A percentile compares a stretch with the other conserved stretches of the same genome.
phyloP scores from a whole-genome alignment of 768 basidiomycete species.

The Mycena albidolilacea region DNA sequence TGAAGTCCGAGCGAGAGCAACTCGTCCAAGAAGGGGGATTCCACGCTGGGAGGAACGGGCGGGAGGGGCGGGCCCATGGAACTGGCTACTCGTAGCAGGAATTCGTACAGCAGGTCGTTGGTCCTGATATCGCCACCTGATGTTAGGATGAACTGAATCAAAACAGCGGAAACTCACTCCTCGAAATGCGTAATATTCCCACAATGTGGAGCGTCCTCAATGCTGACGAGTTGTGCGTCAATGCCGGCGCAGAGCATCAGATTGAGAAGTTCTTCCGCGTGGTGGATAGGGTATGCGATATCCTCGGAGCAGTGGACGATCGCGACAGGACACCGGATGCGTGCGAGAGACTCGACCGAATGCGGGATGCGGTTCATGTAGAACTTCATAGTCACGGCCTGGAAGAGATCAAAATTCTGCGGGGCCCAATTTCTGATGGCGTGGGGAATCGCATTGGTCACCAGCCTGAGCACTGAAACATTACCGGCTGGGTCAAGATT shows the following conservation, averaged over 20 bases:
- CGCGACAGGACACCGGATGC: conserved; percentile 49
- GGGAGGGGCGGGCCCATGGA: not conserved
- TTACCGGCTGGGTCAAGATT: not conserved
- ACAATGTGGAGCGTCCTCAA: conserved; percentile 54
- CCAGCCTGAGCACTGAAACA: conserved; percentile 37
- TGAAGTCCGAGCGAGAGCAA: not conserved
- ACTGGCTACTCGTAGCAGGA: not conserved
- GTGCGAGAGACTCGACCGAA: conserved; percentile 41
- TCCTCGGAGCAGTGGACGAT: conserved; percentile 53
- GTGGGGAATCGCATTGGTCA: conserved; percentile 42
- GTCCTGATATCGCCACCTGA: not conserved
- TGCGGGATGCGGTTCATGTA: conserved; percentile 48
- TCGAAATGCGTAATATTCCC: conserved; percentile 47
- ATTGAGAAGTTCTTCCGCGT: conserved; percentile 45
- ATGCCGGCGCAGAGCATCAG: conserved; percentile 46
- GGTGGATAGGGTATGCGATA: conserved; percentile 51
- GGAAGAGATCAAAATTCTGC: conserved; percentile 27
- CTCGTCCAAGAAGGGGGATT: not conserved
- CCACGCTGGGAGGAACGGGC: not conserved
- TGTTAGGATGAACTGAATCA: conserved; percentile 34
- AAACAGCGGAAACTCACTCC: conserved; percentile 44
- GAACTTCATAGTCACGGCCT: conserved; percentile 49
- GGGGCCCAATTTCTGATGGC: conserved; percentile 45
- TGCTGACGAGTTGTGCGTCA: conserved; percentile 42
- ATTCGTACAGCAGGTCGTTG: not conserved